Evolutionary conservation across 148 eudicot species (phyloP).

Genomic region (Tetragonia tetragonoides): DNA sequence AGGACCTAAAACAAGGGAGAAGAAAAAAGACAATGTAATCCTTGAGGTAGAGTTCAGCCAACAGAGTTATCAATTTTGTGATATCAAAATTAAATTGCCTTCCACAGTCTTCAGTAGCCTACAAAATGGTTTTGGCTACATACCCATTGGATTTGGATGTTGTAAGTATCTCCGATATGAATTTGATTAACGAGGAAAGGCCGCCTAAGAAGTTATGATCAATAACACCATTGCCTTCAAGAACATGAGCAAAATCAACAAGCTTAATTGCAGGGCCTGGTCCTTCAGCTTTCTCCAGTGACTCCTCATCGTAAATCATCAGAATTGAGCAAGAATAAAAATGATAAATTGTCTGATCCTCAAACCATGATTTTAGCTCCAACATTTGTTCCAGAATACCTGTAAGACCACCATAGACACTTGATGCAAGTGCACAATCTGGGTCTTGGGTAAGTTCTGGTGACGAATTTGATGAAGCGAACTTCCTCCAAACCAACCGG

Average conservation of each 20-base stretch:
- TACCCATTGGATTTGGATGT: slow-evolving; percentile 9
- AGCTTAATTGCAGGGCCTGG: slow-evolving; percentile 60
- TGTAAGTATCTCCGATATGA: slow-evolving; percentile 52
- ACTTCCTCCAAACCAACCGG: slow-evolving; percentile 54
- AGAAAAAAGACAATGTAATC: background rate
- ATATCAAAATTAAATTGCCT: background rate
- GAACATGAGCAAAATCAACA: slow-evolving; percentile 92
- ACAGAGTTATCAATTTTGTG: background rate
- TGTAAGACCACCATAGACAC: slow-evolving; percentile 60
- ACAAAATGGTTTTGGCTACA: slow-evolving; percentile 2
- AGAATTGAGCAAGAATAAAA: slow-evolving; percentile 71
- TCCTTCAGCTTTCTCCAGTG: slow-evolving; percentile 31
- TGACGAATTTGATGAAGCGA: slow-evolving; percentile 54
- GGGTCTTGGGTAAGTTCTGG: slow-evolving; percentile 32
- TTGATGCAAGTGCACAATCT: slow-evolving; percentile 52
- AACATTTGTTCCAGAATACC: slow-evolving; percentile 73
- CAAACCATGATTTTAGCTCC: slow-evolving; percentile 95
- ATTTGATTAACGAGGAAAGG: slow-evolving; percentile 79
- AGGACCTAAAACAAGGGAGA: too few relatives aligned
- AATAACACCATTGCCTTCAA: slow-evolving; percentile 65
- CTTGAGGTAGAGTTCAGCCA: background rate
- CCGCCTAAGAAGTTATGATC: slow-evolving; percentile 98
- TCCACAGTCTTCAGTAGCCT: slow-evolving; percentile 7
- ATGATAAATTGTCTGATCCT: slow-evolving; percentile 77
- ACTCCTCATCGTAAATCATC: slow-evolving; percentile 54